Conservation (phyloP, 331 rosid genomes). For the Acacia pycnantha region DNA sequence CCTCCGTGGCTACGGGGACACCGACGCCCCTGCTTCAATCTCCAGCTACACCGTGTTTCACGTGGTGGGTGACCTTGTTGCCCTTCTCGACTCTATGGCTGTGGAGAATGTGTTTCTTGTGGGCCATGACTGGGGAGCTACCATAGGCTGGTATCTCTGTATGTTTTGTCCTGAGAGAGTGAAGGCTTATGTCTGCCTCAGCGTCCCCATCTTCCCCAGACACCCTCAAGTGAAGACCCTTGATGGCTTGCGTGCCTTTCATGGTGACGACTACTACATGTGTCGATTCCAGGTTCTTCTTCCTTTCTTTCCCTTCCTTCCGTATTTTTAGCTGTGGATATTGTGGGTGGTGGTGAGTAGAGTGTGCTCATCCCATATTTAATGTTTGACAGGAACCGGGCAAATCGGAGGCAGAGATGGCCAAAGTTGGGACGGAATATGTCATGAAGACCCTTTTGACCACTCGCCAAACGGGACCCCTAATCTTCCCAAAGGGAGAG, state of each 20-base stretch:
- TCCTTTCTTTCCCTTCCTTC: no score
- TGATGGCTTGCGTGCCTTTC: conserved; percentile 22
- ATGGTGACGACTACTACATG: conserved; percentile 39
- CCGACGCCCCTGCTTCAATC: conserved; percentile 23
- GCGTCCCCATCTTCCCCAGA: conserved; percentile 33
- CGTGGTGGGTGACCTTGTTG: conserved; percentile 39
- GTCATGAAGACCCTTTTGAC: background rate
- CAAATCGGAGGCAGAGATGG: background rate
- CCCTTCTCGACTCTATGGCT: conserved; percentile 30
- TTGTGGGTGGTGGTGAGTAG: background rate
- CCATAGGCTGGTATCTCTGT: conserved; percentile 35
- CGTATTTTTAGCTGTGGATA: background rate
- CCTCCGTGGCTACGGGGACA: conserved; percentile 47
- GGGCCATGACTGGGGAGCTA: conserved; percentile 49
- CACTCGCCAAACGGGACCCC: background rate
- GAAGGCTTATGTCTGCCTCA: conserved; percentile 44
- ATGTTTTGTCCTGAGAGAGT: conserved; percentile 41
- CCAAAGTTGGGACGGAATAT: background rate
- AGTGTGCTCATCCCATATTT: background rate
- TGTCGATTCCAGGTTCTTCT: conserved; percentile 40
- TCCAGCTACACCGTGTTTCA: conserved; percentile 24
- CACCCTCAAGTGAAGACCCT: conserved; percentile 18
- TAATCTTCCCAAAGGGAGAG: background rate
- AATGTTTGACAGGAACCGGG: conserved; percentile 6
- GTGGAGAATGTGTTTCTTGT: conserved; percentile 38